phyloP scores from a whole-genome alignment of 2,329 filamentous ascomycete species.

The Fusarium napiforme region DNA sequence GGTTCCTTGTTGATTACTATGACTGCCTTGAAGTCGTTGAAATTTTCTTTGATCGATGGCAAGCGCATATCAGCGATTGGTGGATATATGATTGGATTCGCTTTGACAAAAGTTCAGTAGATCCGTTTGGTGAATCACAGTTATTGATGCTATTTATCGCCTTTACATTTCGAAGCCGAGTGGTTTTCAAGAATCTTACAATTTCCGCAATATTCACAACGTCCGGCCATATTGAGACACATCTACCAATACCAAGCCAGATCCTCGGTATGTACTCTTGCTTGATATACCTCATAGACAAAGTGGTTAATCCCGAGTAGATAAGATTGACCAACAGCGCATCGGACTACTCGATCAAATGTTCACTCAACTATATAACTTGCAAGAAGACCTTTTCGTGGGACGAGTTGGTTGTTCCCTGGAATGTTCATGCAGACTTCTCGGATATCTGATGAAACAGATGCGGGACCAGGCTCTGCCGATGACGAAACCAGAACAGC shows the following conservation, averaged over 20 bases:
- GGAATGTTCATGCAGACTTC: neutral
- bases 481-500: neutral
- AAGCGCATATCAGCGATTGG: neutral
- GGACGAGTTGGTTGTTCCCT: neutral
- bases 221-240: neutral
- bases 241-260: neutral
- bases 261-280: neutral
- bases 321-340: neutral
- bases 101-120: fast-evolving
- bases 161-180: neutral
- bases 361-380: neutral
- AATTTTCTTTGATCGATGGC: neutral
- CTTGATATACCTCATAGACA: neutral
- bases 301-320: neutral
- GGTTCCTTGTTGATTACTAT: neutral
- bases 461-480: neutral
- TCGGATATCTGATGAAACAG: neutral
- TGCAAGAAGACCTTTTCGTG: neutral
- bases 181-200: neutral
- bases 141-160: neutral
- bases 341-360: neutral
- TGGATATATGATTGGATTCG: fast-evolving
- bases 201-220: neutral
- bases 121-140: neutral
- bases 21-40: neutral